Base-by-base conservation (phyloP, 371 early-diverging fungal species). In the Mucor piriformis region DNA sequence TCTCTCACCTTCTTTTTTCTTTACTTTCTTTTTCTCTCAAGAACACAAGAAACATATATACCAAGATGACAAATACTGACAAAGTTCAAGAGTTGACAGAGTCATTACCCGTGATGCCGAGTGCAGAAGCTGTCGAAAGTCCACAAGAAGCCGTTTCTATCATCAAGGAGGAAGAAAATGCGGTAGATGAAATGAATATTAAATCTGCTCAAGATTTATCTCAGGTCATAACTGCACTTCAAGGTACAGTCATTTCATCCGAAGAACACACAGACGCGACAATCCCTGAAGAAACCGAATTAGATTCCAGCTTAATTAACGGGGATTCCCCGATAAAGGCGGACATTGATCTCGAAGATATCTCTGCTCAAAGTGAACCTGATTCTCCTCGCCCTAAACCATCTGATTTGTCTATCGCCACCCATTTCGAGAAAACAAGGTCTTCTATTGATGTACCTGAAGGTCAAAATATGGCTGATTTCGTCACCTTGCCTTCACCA, bases 401-500 rank as follows among this genome's bases (percentile, higher is more conserved):
- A 12, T 47, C 55, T 16, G 49, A 54, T 27, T 18, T 59, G 11
- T 32, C 50, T 20, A 48, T 61, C 12, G 53, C 48, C 23, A 54
- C 55, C 21, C 58, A 57, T 29, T 52, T 59, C 43, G 67, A 73
- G 24, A 34, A 51, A 25, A 42, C 61, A 8, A 61, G 61, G 16
- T 10, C 3, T 11, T 44, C 54, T 1, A 58, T 70, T 44, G 67
- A 69, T 43, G 57, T 73, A 0, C 77, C 77, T 24, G 62, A 67
- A 15, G 72, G 63, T 35, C 62, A 67, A 35, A 79, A 79, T 37
- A 79, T 76, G 79, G 79, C 79, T 8, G 79, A 79, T 34, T 79
- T 59, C 42, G 64, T 79, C 4, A 71, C 70, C 8, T 76, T 74
- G 42, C 79, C 79, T 20, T 68, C 79, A 0, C 79, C 79, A 25